These are phyloP conservation scores for Hirsutella minnesotensis DNA, from an alignment of 2,329 filamentous ascomycete genomes.

Conservation along the genomic window DNA sequence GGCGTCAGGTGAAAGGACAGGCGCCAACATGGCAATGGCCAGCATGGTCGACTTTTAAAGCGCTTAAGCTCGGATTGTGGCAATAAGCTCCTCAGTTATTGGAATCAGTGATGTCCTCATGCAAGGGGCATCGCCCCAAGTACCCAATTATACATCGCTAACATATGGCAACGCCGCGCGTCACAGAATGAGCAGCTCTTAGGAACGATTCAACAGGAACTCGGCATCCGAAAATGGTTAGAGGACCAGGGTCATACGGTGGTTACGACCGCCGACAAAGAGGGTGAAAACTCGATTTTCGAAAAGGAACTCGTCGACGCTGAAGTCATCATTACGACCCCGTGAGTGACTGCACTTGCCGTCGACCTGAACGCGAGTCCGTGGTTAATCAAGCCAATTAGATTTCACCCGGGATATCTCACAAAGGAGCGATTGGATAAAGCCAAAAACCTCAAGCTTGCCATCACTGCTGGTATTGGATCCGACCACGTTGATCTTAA, in stretches of 20 bases:
- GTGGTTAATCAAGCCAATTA: slow-evolving; percentile 29
- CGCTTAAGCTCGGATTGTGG: too few relatives aligned
- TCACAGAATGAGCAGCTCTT: slow-evolving; percentile 49
- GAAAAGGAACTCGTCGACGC: slow-evolving; percentile 94
- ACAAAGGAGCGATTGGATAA: slow-evolving; percentile 91
- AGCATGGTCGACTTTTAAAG: too few relatives aligned
- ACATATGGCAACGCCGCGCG: too few relatives aligned
- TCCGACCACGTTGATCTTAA: slow-evolving; percentile 97
- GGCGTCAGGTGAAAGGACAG: too few relatives aligned
- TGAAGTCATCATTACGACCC: slow-evolving; percentile 98
- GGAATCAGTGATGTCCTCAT: too few relatives aligned
- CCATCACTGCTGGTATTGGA: slow-evolving; percentile 92
- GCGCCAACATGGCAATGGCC: too few relatives aligned
- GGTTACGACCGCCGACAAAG: slow-evolving; percentile 96
- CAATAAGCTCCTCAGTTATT: too few relatives aligned
- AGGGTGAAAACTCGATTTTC: slow-evolving; percentile 83
- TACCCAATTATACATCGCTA: too few relatives aligned
- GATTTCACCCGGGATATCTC: slow-evolving; percentile 97
- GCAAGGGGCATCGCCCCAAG: too few relatives aligned
- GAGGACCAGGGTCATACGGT: slow-evolving; percentile 95
- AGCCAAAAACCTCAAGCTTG: slow-evolving; percentile 98
- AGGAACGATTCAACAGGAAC: slow-evolving; percentile 96
- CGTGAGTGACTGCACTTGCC: slow-evolving; percentile 39
- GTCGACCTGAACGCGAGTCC: neutral
- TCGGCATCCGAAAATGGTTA: slow-evolving; percentile 93